Conservation (phyloP, 345 rosid genomes). For the Lumnitzera littorea region DNA sequence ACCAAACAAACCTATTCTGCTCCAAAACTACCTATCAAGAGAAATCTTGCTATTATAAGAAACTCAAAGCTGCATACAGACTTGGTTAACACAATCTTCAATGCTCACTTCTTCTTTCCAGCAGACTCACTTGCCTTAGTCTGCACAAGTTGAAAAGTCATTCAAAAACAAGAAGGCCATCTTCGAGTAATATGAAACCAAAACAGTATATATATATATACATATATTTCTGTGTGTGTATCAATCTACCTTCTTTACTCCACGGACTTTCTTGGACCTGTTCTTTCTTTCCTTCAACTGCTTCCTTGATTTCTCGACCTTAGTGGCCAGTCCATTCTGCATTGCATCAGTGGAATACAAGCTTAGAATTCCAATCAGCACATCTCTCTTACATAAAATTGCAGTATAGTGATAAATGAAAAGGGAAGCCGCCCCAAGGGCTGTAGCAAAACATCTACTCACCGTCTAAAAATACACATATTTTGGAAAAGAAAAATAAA, state of each 20-base stretch:
- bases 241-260: conserved; percentile 40
- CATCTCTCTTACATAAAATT: background rate
- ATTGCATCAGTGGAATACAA: background rate
- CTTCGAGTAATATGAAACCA: background rate
- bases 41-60: conserved; percentile 2
- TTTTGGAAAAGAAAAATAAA: no score
- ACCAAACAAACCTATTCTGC: no score
- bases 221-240: background rate
- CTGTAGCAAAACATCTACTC: no score
- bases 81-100: background rate
- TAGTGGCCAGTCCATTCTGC: conserved; percentile 42
- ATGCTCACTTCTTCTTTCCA: conserved; percentile 44
- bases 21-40: background rate
- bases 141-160: conserved; percentile 15
- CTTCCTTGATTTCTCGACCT: conserved; percentile 45
- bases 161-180: background rate
- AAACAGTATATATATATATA: background rate
- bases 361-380: background rate
- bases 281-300: conserved; percentile 51
- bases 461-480: no score
- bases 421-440: no score
- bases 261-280: conserved; percentile 44
- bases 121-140: conserved; percentile 46
- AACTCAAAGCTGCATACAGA: background rate
- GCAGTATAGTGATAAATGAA: background rate